Base-by-base conservation (phyloP, 2,329 filamentous ascomycete species). In the Xylariomycetidae sp. region DNA sequence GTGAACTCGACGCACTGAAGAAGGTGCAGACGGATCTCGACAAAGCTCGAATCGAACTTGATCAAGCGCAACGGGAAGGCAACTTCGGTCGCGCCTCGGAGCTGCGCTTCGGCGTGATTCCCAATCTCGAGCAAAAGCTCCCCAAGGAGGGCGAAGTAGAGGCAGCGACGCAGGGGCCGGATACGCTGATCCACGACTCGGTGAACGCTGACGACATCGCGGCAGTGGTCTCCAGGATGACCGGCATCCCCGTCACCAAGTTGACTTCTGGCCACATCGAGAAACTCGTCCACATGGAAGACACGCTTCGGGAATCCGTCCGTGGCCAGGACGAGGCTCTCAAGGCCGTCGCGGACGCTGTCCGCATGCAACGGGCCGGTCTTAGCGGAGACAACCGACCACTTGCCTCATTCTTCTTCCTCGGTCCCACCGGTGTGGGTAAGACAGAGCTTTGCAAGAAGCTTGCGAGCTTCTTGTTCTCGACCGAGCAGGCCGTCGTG, bases 361-460 rank as follows among this genome's bases (percentile, higher is more conserved):
- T 98, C 7, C 79, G 92, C 14, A 83, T 95, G 68, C 92, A 96
- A 60, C 76, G 92, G 44, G 92, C 92, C 7, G 92, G 92, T 1
- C 69, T 96, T 7, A 93, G 84, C 39, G 88, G 88, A 20, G 87
- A 95, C 51, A 94, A 95, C 58, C 74, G 88, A 1, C 92, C 92
- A 0, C 71, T 95, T 5, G 92, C 90, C 0, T 93, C 85, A 0
- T 95, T 96, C 67, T 95, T 96, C 82, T 95, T 96, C 74, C 74
- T 96, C 4, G 92, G 92, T 0, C 92, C 92, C 5, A 96, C 92
- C 0, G 92, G 92, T 54, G 90, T 95, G 13, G 92, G 92, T 37
- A 98, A 96, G 67, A 98, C 92, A 3, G 89, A 96, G 56, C 76
- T 96, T 1, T 95, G 89, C 71, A 96, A 96, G 70, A 90, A 93